These are phyloP conservation scores for Myxozyma geophila DNA, from an alignment of 805 yeast genomes.

Conservation along the genomic window DNA sequence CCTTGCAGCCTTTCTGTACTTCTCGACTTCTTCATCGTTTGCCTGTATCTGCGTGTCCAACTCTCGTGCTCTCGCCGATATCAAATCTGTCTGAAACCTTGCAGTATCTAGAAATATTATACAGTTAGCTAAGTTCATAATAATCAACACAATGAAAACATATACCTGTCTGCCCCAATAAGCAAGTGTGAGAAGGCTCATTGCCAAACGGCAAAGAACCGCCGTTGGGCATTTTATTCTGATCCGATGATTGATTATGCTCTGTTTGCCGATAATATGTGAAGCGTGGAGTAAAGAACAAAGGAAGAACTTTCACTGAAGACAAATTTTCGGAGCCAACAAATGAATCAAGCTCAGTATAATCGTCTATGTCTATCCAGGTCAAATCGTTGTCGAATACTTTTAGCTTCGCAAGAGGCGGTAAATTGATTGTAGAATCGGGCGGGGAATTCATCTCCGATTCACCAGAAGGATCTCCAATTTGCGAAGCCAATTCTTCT, in stretches of 20 bases:
- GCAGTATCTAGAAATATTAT: conserved; percentile 51
- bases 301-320: conserved; percentile 58
- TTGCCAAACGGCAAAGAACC: conserved; percentile 55
- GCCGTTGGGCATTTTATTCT: conserved; percentile 38
- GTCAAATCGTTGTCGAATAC: conserved; percentile 45
- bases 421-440: conserved; percentile 35
- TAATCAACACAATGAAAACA: background rate
- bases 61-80: conserved; percentile 49
- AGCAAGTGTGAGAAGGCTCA: conserved; percentile 66
- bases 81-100: conserved; percentile 55
- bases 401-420: conserved; percentile 41
- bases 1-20: conserved; percentile 18
- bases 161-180: conserved; percentile 42
- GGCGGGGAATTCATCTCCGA: conserved; percentile 24
- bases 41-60: conserved; percentile 49
- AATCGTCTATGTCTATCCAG: conserved; percentile 83
- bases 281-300: conserved; percentile 70
- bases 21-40: conserved; percentile 21
- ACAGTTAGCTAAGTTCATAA: background rate
- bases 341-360: conserved; percentile 59
- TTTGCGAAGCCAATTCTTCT: conserved; percentile 44
- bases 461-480: conserved; percentile 38
- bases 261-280: conserved; percentile 67
- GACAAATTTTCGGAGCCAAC: conserved; percentile 39
- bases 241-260: conserved; percentile 46